Evolutionary conservation across 2,329 filamentous ascomycete genomes (phyloP), one percentile per base, ranked within the genome.

Genomic region (Cylindrodendrum hubeiense): DNA sequence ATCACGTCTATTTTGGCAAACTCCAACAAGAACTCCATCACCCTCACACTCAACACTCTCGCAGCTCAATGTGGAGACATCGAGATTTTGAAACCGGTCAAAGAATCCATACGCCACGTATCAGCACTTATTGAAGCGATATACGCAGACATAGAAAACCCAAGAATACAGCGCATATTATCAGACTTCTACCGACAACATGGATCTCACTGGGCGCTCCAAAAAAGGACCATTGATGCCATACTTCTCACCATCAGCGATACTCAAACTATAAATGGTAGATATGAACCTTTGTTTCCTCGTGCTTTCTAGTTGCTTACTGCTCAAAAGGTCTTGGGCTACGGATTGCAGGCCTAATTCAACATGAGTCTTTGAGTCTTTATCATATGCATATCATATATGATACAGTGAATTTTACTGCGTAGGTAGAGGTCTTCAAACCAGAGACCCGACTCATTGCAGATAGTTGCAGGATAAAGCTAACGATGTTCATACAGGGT

Each of bases 351-450:
- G 57, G 33, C 3, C 47, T 60, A 15, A 53, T 60, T n/a, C 57
- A 60, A 28, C 21, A 5, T 49, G 47, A 33, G 10, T 30, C 57
- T 15, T 30, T 60, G 19, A 53, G 26, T 46, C 19, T 60, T 4
- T 60, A 60, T 33, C 57, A 60, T 39, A 30, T 60, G 47, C 57
- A 60, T 26, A 60, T 60, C 13, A 17, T 60, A 6, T 60, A 60
- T 33, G 57, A 60, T n/a, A 60, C 57, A 5, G 47, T 34, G 15
- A 60, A 44, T n/a, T 60, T 60, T 19, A 60, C 57, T 30, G 37
- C 22, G 57, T 60, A 33, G 4, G 57, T 44, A 6, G 15, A 24
- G n/a, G n/a, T n/a, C 13, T n/a, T 21, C 13, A 8, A n/a, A n/a
- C n/a, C n/a, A n/a, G n/a, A n/a, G n/a, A n/a, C n/a, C n/a, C n/a